Evolutionary conservation across 345 rosid species (phyloP), one percentile per base, ranked within the genome.

Genomic region (Eucalyptus tenuipes): DNA sequence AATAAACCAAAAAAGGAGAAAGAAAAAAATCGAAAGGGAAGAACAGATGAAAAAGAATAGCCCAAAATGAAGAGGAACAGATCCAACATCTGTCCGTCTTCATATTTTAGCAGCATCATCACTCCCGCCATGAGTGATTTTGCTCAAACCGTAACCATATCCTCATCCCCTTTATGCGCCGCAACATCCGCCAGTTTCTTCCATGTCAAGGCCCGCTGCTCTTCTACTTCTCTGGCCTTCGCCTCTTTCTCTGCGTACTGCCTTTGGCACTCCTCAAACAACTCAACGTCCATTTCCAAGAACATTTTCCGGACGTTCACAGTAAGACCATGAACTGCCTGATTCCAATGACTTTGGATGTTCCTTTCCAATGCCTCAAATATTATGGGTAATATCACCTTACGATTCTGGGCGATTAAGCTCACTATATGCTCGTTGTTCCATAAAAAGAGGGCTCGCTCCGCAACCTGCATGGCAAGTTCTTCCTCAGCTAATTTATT

Each of bases 351-450:
- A 61, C 86, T 49, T 86, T 88, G 89, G 42, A 93, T 91, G 88
- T 93, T 93, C 91, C 89, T 93, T 91, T 93, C 95, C 91, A 93
- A 53, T 40, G 95, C 92, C 81, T 93, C 92, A 42, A 90, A 93
- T 22, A 93, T 92, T 14, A 93, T 90, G 29, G 95, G 94, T 45
- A 93, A 71, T 52, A 92, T 64, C 37, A 92, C 93, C 33, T 82
- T 37, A 9, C 94, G 92, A 49, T 93, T 93, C 89, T 92, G 95
- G 15, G 95, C 94, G 5, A 92, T 92, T 66, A 93, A 88, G 90
- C 92, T 89, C 91, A 93, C 95, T 2, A 93, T 88, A 89, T 92
- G 95, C 90, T 93, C 95, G 40, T 92, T 93, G 88, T 93, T 93
- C 95, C 95, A 93, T 89, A 93, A 86, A 88, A 92, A 93, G 80